Conservation (phyloP, 768 basidiomycete species). For the Sporobolomyces phaffii region DNA sequence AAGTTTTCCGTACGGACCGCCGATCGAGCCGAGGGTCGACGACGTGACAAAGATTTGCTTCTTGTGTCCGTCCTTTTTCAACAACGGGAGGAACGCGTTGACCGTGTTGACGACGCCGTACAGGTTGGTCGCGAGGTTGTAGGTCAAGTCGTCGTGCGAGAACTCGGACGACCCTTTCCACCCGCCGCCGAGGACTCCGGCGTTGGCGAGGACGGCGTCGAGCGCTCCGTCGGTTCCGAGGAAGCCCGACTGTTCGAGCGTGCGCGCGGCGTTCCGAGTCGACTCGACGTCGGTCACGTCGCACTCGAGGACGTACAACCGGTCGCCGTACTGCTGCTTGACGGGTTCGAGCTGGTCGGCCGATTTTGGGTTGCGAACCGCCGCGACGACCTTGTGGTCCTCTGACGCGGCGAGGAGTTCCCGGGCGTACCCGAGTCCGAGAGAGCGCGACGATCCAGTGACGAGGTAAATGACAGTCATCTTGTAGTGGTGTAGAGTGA, state of each 20-base stretch:
- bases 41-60: slow-evolving; percentile 31
- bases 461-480: slow-evolving; percentile 27
- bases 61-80: slow-evolving; percentile 32
- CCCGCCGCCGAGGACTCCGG: slow-evolving; percentile 17
- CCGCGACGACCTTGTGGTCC: slow-evolving; percentile 42
- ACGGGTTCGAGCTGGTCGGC: slow-evolving; percentile 37
- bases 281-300: slow-evolving; percentile 47
- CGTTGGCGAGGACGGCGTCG: slow-evolving; percentile 32
- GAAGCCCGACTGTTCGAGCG: slow-evolving; percentile 25
- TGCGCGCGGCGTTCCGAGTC: slow-evolving; percentile 40
- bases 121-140: slow-evolving; percentile 46
- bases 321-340: slow-evolving; percentile 27
- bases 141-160: slow-evolving; percentile 16
- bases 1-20: not conserved
- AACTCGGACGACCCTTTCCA: not conserved
- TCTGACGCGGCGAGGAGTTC: slow-evolving; percentile 37
- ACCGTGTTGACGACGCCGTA: slow-evolving; percentile 47
- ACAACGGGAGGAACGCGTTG: slow-evolving; percentile 50
- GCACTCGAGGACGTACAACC: slow-evolving; percentile 48
- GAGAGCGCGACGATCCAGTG: slow-evolving; percentile 43
- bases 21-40: slow-evolving; percentile 2
- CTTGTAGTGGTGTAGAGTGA: not conserved
- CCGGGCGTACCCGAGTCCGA: slow-evolving; percentile 43
- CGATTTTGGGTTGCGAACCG: slow-evolving; percentile 42
- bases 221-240: slow-evolving; percentile 2